These are phyloP conservation scores for Kodamaea restingae DNA, from an alignment of 805 yeast genomes.

Conservation along the genomic window DNA sequence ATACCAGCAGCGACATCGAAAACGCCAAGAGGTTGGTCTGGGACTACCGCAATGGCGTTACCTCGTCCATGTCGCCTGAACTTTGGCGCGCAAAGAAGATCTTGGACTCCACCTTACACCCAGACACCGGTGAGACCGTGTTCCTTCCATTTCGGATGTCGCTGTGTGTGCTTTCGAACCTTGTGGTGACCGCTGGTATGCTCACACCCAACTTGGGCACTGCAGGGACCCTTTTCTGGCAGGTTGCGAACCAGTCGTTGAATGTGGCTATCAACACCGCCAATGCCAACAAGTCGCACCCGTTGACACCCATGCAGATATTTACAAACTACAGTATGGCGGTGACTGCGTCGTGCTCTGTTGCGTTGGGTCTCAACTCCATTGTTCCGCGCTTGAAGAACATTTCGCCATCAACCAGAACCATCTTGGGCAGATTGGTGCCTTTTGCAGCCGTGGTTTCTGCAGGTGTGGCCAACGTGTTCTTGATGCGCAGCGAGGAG, in stretches of 20 bases:
- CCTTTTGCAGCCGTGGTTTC: constrained; percentile 99
- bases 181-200: constrained; percentile 97
- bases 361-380: constrained; percentile 88
- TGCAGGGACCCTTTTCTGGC: constrained; percentile 94
- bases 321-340: constrained; percentile 79
- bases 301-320: constrained; percentile 74
- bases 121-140: constrained; percentile 94
- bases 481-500: constrained; percentile 94
- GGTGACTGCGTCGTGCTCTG: constrained; percentile 91
- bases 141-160: constrained; percentile 96
- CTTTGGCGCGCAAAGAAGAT: constrained; percentile 86
- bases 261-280: constrained; percentile 97
- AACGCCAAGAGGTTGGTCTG: constrained; percentile 62
- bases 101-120: constrained; percentile 90
- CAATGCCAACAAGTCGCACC: constrained; percentile 93
- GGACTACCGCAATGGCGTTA: constrained; percentile 68
- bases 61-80: constrained; percentile 64
- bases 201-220: constrained; percentile 89
- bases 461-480: constrained; percentile 96
- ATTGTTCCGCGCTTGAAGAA: constrained; percentile 80
- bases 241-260: constrained; percentile 92
- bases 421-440: constrained; percentile 78
- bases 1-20: constrained; percentile 59
- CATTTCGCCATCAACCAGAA: constrained; percentile 63
- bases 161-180: constrained; percentile 85